A percentile compares a stretch with the other conserved stretches of the same genome.
Conservation (phyloP, 176 grass and related monocot genomes). For the Bothriochloa decipiens region DNA sequence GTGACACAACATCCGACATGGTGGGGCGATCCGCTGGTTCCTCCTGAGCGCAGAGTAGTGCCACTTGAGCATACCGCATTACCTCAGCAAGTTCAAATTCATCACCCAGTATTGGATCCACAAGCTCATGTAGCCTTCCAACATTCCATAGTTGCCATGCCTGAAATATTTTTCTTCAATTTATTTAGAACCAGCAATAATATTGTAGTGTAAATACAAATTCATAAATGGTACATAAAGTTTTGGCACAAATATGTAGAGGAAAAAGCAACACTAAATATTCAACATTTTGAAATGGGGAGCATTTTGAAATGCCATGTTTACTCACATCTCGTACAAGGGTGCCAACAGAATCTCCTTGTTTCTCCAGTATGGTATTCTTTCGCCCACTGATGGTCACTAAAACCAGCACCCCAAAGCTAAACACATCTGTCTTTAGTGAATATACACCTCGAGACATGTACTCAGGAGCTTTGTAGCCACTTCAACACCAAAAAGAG, state of each 20-base stretch:
- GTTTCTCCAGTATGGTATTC: slow-evolving; percentile 32
- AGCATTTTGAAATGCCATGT: background rate
- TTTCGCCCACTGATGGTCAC: slow-evolving; percentile 48
- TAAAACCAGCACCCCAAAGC: slow-evolving; percentile 52
- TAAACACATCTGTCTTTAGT: slow-evolving; percentile 62
- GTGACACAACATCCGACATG: slow-evolving; percentile 41
- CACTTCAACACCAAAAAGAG: slow-evolving; percentile 20
- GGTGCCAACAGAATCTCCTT: slow-evolving; percentile 44
- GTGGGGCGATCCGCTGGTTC: slow-evolving; percentile 47
- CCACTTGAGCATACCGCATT: slow-evolving; percentile 32
- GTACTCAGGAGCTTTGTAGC: slow-evolving; percentile 61
- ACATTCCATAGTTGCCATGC: slow-evolving; percentile 53
- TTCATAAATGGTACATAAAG: background rate
- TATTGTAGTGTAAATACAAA: background rate
- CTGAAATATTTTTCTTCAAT: slow-evolving; percentile 32
- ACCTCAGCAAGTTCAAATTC: slow-evolving; percentile 22
- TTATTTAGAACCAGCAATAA: background rate
- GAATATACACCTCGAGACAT: slow-evolving; percentile 46
- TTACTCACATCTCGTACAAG: slow-evolving; percentile 56
- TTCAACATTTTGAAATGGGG: background rate
- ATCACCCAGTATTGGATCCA: slow-evolving; percentile 37
- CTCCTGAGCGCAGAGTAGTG: slow-evolving; percentile 59
- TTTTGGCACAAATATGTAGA: background rate
- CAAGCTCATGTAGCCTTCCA: slow-evolving; percentile 38
- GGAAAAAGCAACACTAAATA: background rate